phyloP scores from a whole-genome alignment of 2,329 filamentous ascomycete genomes.

The Fusarium papillatum region DNA sequence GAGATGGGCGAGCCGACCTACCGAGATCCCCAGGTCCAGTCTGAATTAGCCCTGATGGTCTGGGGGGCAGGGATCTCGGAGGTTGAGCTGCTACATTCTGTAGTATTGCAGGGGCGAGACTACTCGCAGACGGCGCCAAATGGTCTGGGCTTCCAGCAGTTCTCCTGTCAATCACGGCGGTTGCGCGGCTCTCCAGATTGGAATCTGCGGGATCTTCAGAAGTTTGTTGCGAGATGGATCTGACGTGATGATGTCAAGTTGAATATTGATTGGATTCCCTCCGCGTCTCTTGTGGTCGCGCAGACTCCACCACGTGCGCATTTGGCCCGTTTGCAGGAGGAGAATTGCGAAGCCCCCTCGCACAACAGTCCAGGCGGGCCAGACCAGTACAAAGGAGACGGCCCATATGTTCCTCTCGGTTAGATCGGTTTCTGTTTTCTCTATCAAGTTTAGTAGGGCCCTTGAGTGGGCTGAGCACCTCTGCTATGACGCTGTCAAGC shows the following conservation, averaged over 20 bases:
- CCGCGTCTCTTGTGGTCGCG: slow-evolving; percentile 22
- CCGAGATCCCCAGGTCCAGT: slow-evolving; percentile 35
- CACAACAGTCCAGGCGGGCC: slow-evolving; percentile 16
- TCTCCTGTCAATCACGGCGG: slow-evolving; percentile 36
- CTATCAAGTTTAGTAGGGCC: neutral
- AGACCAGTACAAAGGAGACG: slow-evolving; percentile 15
- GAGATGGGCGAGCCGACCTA: slow-evolving; percentile 15
- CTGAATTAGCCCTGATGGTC: slow-evolving; percentile 11
- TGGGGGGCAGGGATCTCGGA: slow-evolving; percentile 21
- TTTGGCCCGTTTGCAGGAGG: slow-evolving; percentile 26
- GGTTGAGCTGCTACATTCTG: neutral
- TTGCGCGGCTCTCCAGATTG: slow-evolving; percentile 29
- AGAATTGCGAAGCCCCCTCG: slow-evolving; percentile 24
- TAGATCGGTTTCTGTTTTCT: slow-evolving; percentile 20
- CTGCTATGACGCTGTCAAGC: slow-evolving; percentile 26
- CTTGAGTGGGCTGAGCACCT: neutral
- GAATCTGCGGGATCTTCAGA: slow-evolving; percentile 39
- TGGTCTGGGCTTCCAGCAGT: slow-evolving; percentile 35
- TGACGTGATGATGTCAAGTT: slow-evolving; percentile 2
- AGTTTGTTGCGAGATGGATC: slow-evolving; percentile 13
- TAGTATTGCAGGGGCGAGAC: slow-evolving; percentile 18
- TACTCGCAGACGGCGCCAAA: slow-evolving; percentile 31
- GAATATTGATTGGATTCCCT: slow-evolving; percentile 38
- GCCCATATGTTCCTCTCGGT: neutral
- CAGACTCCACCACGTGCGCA: slow-evolving; percentile 22